A percentile compares a stretch with the other conserved stretches of the same genome.
phyloP scores from a whole-genome alignment of 1,284 basidiomycete species.

The Schizophyllum amplum region DNA sequence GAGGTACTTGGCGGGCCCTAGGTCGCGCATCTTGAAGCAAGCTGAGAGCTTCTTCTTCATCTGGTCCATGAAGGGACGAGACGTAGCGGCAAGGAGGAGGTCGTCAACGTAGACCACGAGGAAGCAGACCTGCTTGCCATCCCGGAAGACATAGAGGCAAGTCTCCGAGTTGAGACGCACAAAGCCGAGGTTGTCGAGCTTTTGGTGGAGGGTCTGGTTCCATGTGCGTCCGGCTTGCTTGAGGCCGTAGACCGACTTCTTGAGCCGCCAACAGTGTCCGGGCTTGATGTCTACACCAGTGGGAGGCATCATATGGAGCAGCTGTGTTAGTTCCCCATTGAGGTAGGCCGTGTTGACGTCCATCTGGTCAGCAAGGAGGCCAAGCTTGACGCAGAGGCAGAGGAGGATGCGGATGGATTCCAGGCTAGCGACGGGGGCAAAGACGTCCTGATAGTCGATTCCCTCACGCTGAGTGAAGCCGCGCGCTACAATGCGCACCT shows the following conservation, averaged over 20 bases:
- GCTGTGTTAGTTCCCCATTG: constrained; percentile 16
- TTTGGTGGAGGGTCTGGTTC: constrained; percentile 14
- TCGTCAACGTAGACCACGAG: constrained; percentile 19
- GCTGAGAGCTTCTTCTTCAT: constrained; percentile 12
- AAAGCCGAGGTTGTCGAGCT: constrained; percentile 15
- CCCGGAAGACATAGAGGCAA: constrained; percentile 15
- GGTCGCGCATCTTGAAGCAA: constrained; percentile 23
- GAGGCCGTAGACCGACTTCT: constrained; percentile 16
- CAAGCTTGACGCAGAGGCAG: constrained; percentile 20
- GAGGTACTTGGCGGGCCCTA: constrained; percentile 21
- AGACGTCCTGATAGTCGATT: constrained; percentile 23
- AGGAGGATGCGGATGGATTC: constrained; percentile 24
- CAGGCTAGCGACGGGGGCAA: constrained; percentile 23
- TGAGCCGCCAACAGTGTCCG: constrained; percentile 13
- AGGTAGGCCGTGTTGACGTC: constrained; percentile 26
- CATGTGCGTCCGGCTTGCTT: constrained; percentile 18
- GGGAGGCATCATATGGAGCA: constrained; percentile 15
- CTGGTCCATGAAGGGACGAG: constrained; percentile 10
- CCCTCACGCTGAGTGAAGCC: constrained; percentile 10
- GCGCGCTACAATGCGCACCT: constrained; percentile 11
- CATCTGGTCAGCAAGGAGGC: constrained; percentile 24
- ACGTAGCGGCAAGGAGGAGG: constrained; percentile 12
- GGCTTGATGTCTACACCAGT: constrained; percentile 9
- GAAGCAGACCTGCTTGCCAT: constrained; percentile 11
- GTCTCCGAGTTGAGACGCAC: constrained; percentile 15